Base-by-base conservation (phyloP, 345 rosid genomes). In the Ailanthus altissimus region DNA sequence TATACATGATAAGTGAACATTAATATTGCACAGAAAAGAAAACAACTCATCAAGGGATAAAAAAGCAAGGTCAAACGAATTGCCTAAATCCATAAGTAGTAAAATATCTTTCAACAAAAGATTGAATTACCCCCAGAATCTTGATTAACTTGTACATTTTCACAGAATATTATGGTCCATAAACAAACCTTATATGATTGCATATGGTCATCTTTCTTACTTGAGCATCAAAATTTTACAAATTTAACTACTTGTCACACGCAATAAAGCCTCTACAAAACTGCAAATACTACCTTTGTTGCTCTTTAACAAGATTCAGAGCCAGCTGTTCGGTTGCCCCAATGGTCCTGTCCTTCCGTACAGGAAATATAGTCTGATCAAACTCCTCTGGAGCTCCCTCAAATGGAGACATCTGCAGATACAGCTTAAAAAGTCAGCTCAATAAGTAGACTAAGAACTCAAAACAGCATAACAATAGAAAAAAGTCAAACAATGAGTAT, bases 361-460 rank as follows among this genome's bases (percentile, higher is more conserved):
- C 91, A 0, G 86, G 70, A 83, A 93, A 90, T 88, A 96, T 93
- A 61, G 97, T 89, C 84, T 88, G 92, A 82, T 93, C 98, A 62
- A 96, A 96, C 84, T 93, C 99, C 80, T 93, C 98, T 0, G 93
- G 94, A 1, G 99, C 97, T 78, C 76, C 92, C 80, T 90, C 92
- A 77, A 73, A 87, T 18, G 97, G 98, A 78, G 98, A 93, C 86
- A 91, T 58, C 98, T 96, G 81, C 18, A 62, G 50, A 45, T 32
- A 36, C 26, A 25, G 12, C 64, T 49, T 6, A 8, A 10, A 25
- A 76, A 38, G 3, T 32, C 58, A 73, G 36, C 60, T 23, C 42
- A 50, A 73, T 32, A 58, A 66, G 74, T 74, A 28, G 11, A 45
- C 11, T 43, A 61, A 3, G 53, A 15, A 36, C 51, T 8, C 6